A percentile compares a stretch with the other conserved stretches of the same genome.
These are phyloP conservation scores for Saccharomycopsis hybrid DNA, from an alignment of 1,139 yeast species.

Conservation along the genomic window DNA sequence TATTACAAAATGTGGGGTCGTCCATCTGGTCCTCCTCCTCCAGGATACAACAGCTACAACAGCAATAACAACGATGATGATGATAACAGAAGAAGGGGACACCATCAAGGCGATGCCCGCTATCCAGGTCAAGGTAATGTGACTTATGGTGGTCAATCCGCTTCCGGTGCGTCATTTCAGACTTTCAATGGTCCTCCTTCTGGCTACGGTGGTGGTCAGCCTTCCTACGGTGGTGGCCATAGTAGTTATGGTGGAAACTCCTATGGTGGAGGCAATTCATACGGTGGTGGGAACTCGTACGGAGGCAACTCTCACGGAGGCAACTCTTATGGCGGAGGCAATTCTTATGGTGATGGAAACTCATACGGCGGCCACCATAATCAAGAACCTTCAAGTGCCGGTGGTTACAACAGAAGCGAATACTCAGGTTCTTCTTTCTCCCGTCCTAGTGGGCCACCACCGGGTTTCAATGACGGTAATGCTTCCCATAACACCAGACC, in stretches of 20 bases:
- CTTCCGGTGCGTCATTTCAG: neutral
- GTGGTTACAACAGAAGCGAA: neutral
- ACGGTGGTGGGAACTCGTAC: neutral
- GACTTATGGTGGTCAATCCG: conserved; percentile 10
- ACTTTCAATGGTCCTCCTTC: neutral
- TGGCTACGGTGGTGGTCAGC: neutral
- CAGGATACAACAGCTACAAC: neutral
- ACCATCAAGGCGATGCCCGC: conserved; percentile 2
- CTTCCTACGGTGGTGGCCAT: neutral
- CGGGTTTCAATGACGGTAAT: conserved; percentile 14
- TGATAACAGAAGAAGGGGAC: neutral
- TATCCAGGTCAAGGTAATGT: conserved; percentile 16
- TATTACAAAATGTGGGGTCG: conserved; percentile 8
- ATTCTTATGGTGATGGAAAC: neutral
- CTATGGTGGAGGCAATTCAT: neutral
- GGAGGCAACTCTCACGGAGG: neutral
- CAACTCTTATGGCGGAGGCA: neutral
- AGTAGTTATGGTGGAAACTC: neutral
- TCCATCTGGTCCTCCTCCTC: conserved; percentile 18
- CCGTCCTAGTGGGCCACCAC: conserved; percentile 20
- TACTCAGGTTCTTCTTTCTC: neutral
- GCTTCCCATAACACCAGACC: conserved; percentile 4
- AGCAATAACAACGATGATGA: conserved; percentile 1
- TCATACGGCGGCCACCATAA: neutral
- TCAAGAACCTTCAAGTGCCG: no score